Evolutionary conservation across 805 yeast species (phyloP), one percentile per base, ranked within the genome.

Genomic region (Myxozyma neglecta): DNA sequence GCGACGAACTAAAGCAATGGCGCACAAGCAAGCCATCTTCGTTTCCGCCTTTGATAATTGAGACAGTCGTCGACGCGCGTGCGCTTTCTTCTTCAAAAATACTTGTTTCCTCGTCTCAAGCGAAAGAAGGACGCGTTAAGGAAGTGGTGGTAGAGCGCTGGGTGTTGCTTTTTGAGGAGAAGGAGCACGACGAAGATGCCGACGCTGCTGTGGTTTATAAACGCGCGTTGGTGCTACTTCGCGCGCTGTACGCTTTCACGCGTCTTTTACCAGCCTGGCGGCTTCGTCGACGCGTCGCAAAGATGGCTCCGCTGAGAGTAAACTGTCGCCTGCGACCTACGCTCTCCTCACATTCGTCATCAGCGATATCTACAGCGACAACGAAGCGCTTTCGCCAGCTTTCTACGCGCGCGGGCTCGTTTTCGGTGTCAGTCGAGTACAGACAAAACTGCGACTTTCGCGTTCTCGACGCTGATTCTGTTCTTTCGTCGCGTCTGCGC

Each of bases 61-160:
- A 94, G 72, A 86, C 94, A 0, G 88, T 81, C 67, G 77, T 90
- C 59, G 96, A 90, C 70, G 77, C 89, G 57, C 76, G 89, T 24
- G 80, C 77, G 24, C 72, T 88, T 52, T 74, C 81, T 6, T 73
- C 84, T 1, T 81, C 83, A 46, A 89, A 87, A 64, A 78, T 84
- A 20, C 78, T 89, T 36, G 81, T 85, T 39, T 72, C 89, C 44
- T 77, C 77, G 35, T 92, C 87, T 67, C 80, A 79, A 3, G 79
- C 79, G 7, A 78, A 79, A 64, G 55, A 66, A n/a, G 69, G 68
- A 66, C 68, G 57, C 39, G 70, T 80, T 13, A 85, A 87, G 82
- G 98, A 93, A 73, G 83, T 94, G n/a, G 97, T 94, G 1, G 76
- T 94, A 60, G 99, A 94, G 71, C 81, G 99, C 61, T 94, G 99